phyloP scores from a whole-genome alignment of 371 early-diverging fungal genomes.

The Dentiscutata heterogama region DNA sequence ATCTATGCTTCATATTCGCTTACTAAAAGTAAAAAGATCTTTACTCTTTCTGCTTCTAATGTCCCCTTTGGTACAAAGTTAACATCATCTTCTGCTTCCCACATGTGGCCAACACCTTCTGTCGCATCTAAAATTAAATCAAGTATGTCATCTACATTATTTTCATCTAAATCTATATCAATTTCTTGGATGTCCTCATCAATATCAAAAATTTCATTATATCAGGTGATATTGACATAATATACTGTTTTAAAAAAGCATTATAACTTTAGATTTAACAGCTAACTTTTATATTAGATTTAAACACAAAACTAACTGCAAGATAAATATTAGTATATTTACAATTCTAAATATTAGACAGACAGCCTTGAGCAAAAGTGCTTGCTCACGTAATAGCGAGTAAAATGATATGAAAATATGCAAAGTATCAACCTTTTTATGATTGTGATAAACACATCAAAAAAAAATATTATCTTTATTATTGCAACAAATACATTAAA shows the following conservation, averaged over 20 bases:
- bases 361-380: too few relatives aligned
- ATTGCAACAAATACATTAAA: too few relatives aligned
- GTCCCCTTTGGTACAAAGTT: neutral
- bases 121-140: neutral
- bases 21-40: neutral
- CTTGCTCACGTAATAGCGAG: too few relatives aligned
- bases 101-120: neutral
- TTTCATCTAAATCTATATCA: neutral
- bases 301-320: too few relatives aligned
- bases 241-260: neutral
- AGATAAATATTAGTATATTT: too few relatives aligned
- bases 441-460: too few relatives aligned
- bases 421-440: too few relatives aligned
- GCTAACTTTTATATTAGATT: too few relatives aligned
- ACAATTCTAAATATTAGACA: too few relatives aligned
- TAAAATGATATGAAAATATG: too few relatives aligned
- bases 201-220: neutral
- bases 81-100: neutral
- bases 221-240: neutral
- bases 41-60: neutral
- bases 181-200: neutral
- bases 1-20: neutral
- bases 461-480: too few relatives aligned
- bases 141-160: neutral
- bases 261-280: too few relatives aligned